Percentiles rank a stretch among this genome's conserved stretches.
These are phyloP conservation scores for Coniferiporia sulphurascens DNA, from an alignment of 1,284 basidiomycete species.

Conservation along the genomic window DNA sequence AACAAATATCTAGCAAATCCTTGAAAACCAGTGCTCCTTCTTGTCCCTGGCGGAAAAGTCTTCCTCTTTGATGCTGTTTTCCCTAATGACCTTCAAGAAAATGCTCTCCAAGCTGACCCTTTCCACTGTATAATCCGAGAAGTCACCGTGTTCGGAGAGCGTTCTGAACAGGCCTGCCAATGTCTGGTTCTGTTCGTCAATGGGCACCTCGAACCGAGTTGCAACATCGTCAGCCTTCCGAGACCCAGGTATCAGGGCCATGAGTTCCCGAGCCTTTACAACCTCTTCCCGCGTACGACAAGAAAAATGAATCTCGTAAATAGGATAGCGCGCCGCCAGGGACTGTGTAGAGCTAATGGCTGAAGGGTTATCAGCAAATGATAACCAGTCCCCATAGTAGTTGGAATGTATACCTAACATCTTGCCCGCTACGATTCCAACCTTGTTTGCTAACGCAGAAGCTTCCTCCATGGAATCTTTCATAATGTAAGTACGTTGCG, in stretches of 20 bases:
- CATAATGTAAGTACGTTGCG: constrained; percentile 25
- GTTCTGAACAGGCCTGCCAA: constrained; percentile 56
- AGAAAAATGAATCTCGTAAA: constrained; percentile 76
- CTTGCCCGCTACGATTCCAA: constrained; percentile 65
- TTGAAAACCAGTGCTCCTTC: constrained; percentile 24
- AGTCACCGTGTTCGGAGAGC: constrained; percentile 46
- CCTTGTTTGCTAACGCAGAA: constrained; percentile 67
- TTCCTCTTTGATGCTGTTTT: constrained; percentile 57
- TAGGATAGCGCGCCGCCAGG: constrained; percentile 61
- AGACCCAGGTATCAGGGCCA: constrained; percentile 58
- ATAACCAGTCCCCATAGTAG: neutral
- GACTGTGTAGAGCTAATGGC: constrained; percentile 65
- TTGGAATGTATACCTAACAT: constrained; percentile 51
- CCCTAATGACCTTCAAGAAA: constrained; percentile 68
- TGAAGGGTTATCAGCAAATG: constrained; percentile 19
- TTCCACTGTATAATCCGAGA: constrained; percentile 65
- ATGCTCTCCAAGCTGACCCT: constrained; percentile 65
- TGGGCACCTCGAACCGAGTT: constrained; percentile 73
- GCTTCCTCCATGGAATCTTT: constrained; percentile 83
- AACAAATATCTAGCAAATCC: constrained; percentile 17
- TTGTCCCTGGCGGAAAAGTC: constrained; percentile 29
- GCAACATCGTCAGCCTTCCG: constrained; percentile 73
- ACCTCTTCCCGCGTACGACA: constrained; percentile 60
- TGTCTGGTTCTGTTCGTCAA: constrained; percentile 35
- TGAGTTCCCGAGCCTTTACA: constrained; percentile 49